Conservation (phyloP, 148 eudicot genomes). For the Persicaria tinctoria region DNA sequence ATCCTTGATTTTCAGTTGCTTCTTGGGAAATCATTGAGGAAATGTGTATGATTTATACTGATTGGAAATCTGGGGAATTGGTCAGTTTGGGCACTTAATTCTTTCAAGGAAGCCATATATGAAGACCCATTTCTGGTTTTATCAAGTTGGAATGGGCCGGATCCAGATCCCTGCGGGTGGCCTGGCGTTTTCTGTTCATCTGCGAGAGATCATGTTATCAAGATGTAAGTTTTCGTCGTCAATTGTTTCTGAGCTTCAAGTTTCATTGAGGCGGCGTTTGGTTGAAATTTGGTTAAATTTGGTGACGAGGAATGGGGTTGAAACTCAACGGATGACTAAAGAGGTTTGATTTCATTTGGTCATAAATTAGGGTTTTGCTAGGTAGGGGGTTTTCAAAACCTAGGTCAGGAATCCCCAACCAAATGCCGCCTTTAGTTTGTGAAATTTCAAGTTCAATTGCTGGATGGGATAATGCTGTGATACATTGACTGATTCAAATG, state of each 20-base stretch:
- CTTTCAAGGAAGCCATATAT: conserved; percentile 82
- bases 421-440: not conserved
- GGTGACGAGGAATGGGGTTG: not conserved
- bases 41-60: not conserved
- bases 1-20: not conserved
- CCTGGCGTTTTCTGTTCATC: conserved; percentile 58
- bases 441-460: not conserved
- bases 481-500: not conserved
- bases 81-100: conserved; percentile 59
- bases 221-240: conserved; percentile 73
- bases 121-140: conserved; percentile 79
- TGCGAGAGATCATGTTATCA: conserved; percentile 50
- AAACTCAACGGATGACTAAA: not conserved
- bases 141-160: conserved; percentile 78
- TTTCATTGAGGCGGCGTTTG: not conserved
- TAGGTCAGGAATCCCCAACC: not conserved
- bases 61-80: conserved; percentile 19
- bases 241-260: not conserved
- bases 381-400: not conserved
- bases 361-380: not conserved
- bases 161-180: conserved; percentile 85
- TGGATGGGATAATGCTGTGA: not conserved
- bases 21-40: conserved; percentile 1
- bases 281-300: not conserved
- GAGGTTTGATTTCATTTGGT: not conserved